Evolutionary conservation across 2,329 filamentous ascomycete genomes (phyloP).

Genomic region (Apiospora phragmitis): DNA sequence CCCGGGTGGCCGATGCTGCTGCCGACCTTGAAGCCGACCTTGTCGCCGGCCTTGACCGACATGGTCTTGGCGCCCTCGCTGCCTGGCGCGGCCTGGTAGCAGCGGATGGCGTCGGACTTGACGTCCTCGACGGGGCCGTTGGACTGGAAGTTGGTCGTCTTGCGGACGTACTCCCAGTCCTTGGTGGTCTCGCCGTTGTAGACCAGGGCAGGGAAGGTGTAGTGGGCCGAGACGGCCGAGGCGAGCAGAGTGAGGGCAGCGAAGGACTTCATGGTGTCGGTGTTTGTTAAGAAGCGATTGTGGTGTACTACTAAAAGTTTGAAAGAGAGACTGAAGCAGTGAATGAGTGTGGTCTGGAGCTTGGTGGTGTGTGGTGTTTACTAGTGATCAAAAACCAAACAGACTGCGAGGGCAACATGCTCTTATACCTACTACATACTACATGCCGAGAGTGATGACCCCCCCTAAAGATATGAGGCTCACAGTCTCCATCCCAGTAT

Average conservation of each 20-base stretch:
- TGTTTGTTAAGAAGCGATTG: background rate
- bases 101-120: conserved; percentile 26
- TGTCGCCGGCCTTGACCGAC: conserved; percentile 42
- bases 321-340: background rate
- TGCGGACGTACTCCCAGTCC: conserved; percentile 21
- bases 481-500: background rate
- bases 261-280: conserved; percentile 9
- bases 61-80: conserved; percentile 40
- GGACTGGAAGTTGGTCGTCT: conserved; percentile 35
- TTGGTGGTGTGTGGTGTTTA: background rate
- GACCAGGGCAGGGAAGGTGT: conserved; percentile 10
- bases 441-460: background rate
- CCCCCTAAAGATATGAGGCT: background rate
- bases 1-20: conserved; percentile 43
- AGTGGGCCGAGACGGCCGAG: conserved; percentile 8
- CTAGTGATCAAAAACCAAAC: background rate
- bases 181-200: background rate
- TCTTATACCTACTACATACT: background rate
- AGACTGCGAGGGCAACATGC: background rate
- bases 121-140: conserved; percentile 34
- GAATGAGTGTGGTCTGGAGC: background rate
- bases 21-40: conserved; percentile 39
- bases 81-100: conserved; percentile 25
- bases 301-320: background rate
- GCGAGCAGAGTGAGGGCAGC: conserved; percentile 2